These are phyloP conservation scores for Paxillus rubicundulus DNA, from an alignment of 768 basidiomycete species.

Conservation along the genomic window DNA sequence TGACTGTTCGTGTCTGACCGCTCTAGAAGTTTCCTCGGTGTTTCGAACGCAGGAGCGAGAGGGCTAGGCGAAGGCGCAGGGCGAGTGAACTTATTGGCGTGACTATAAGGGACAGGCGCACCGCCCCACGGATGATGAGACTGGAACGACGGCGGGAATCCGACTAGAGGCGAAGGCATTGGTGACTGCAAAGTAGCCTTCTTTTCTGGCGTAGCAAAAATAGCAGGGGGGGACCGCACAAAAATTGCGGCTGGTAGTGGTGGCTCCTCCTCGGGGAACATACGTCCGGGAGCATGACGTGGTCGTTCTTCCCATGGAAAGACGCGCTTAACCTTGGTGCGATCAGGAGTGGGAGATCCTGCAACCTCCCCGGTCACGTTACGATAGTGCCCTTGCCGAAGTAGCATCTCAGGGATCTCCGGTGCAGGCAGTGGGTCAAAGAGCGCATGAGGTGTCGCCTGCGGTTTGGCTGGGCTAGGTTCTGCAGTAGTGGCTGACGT, in stretches of 20 bases:
- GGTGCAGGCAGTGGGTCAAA: conserved; percentile 61
- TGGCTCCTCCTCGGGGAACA: conserved; percentile 67
- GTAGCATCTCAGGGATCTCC: conserved; percentile 61
- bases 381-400: conserved; percentile 74
- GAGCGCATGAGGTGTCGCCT: conserved; percentile 36
- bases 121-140: conserved; percentile 86
- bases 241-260: conserved; percentile 41
- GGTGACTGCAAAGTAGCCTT: conserved; percentile 19
- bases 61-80: conserved; percentile 42
- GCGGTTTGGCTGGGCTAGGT: conserved; percentile 13
- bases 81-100: conserved; percentile 59
- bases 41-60: conserved; percentile 51
- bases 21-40: conserved; percentile 38
- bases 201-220: conserved; percentile 29
- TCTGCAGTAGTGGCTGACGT: conserved; percentile 24
- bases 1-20: conserved; percentile 66
- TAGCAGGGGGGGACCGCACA: conserved; percentile 29
- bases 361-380: conserved; percentile 49
- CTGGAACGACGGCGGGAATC: conserved; percentile 55
- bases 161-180: conserved; percentile 35
- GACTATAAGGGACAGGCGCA: conserved; percentile 75
- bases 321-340: conserved; percentile 65
- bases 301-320: conserved; percentile 96
- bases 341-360: conserved; percentile 62
- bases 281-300: conserved; percentile 62